Percentiles rank a stretch among this genome's conserved stretches.
Conservation (phyloP, 2,329 filamentous ascomycete species). For the Aspergillus tanneri region DNA sequence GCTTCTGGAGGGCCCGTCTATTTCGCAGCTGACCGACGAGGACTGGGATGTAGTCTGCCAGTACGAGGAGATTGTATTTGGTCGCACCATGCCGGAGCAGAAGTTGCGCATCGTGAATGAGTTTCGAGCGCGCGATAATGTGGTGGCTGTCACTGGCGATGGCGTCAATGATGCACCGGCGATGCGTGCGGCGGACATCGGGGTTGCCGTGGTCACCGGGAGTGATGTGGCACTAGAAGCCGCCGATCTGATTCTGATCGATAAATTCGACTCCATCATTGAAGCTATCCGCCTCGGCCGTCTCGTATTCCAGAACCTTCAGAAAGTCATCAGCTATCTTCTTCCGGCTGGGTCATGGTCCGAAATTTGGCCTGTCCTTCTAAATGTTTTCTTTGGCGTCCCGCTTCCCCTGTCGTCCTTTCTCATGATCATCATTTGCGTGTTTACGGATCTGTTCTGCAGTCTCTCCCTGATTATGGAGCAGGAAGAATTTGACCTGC, state of each 20-base stretch:
- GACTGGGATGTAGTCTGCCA: constrained; percentile 67
- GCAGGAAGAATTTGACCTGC: constrained; percentile 55
- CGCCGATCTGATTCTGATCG: constrained; percentile 40
- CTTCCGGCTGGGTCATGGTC: constrained; percentile 56
- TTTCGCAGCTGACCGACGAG: constrained; percentile 62
- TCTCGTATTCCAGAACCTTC: constrained; percentile 38
- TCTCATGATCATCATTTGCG: constrained; percentile 60
- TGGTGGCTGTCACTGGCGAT: constrained; percentile 44
- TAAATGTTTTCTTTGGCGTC: constrained; percentile 58
- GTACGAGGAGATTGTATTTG: constrained; percentile 54
- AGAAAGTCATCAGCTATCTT: constrained; percentile 44
- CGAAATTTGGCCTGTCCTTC: constrained; percentile 58
- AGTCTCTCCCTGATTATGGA: constrained; percentile 56
- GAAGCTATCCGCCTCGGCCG: constrained; percentile 34
- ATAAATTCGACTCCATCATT: constrained; percentile 36
- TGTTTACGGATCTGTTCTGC: constrained; percentile 56
- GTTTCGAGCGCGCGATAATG: constrained; percentile 37
- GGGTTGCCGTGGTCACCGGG: constrained; percentile 38
- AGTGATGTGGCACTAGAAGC: constrained; percentile 45
- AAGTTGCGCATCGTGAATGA: constrained; percentile 46
- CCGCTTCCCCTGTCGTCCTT: constrained; percentile 54
- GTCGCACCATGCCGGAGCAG: constrained; percentile 45
- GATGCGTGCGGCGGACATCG: constrained; percentile 34
- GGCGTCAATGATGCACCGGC: constrained; percentile 40
- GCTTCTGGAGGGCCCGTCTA: constrained; percentile 64